Evolutionary conservation across 2,329 filamentous ascomycete species (phyloP).

Genomic region (Ascochyta lentis): DNA sequence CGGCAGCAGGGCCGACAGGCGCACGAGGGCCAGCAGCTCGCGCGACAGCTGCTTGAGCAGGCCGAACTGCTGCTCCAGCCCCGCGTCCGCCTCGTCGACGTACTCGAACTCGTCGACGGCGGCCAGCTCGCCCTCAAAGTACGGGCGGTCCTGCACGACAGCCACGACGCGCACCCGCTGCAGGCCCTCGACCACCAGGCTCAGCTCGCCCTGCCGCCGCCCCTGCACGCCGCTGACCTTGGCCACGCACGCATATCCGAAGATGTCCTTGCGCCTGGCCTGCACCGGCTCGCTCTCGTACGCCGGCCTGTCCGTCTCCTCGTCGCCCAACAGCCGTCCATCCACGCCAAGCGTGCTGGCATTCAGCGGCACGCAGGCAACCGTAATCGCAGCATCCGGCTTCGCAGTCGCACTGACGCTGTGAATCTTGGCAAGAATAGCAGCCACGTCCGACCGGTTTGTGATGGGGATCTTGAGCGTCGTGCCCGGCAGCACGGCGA

Average conservation of each 20-base stretch:
- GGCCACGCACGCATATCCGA: slow-evolving; percentile 77
- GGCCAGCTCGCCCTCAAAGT: slow-evolving; percentile 81
- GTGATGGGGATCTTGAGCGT: slow-evolving; percentile 84
- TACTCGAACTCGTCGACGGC: slow-evolving; percentile 77
- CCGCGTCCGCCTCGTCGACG: slow-evolving; percentile 51
- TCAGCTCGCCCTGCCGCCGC: slow-evolving; percentile 66
- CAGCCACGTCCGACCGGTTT: slow-evolving; percentile 84
- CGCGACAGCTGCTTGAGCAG: slow-evolving; percentile 83
- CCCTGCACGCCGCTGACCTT: slow-evolving; percentile 59
- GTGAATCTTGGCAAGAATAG: slow-evolving; percentile 85
- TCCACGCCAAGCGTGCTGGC: slow-evolving; percentile 74
- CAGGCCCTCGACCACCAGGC: slow-evolving; percentile 84
- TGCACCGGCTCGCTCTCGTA: slow-evolving; percentile 60
- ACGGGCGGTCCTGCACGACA: slow-evolving; percentile 78
- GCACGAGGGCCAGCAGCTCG: slow-evolving; percentile 83
- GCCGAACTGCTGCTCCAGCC: slow-evolving; percentile 74
- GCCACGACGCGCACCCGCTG: slow-evolving; percentile 77
- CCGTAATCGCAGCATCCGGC: slow-evolving; percentile 71
- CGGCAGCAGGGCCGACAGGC: slow-evolving; percentile 83
- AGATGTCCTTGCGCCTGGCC: slow-evolving; percentile 69
- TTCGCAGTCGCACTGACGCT: slow-evolving; percentile 72
- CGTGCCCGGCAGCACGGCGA: slow-evolving; percentile 84
- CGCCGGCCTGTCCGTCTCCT: slow-evolving; percentile 60
- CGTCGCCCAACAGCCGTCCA: slow-evolving; percentile 78
- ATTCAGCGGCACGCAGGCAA: slow-evolving; percentile 86